Base-by-base conservation (phyloP, 2,329 filamentous ascomycete genomes). In the Cytospora chrysosperma region DNA sequence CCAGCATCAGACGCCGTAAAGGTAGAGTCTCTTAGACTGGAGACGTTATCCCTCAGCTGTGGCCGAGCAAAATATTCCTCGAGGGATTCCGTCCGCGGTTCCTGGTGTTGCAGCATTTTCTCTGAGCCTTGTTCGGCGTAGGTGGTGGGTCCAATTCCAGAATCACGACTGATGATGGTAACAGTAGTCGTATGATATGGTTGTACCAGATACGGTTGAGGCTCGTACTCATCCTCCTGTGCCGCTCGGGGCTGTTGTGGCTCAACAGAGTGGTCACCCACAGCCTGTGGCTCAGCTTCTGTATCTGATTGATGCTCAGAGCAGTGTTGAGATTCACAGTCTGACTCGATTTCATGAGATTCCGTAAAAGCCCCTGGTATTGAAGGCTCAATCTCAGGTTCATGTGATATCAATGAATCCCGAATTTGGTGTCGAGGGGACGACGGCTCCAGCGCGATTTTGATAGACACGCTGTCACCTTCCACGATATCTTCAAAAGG, bases 141-240 rank as follows among this genome's bases (percentile, higher is more conserved):
- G 17, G 62, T 63, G 4, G 61, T 53, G 55, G 72, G 69, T 59
- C 64, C 69, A 55, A 78, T 77, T 56, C 78, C 77, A 54, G 75
- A 75, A 59, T 79, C 78, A 54, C 78, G 79, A 10, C 80, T 78
- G 34, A 85, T 70, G 50, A 84, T 80, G 6, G 80, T 81, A 58
- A 84, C 79, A 21, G 79, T 81, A 12, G 81, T 81, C 66, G 79
- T 76, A 56, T 78, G 73, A n/a, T 76, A 70, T 19, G 74, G 69
- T 27, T 76, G 72, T 17, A 69, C 62, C 21, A 65, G 70, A 62
- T 75, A 77, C 12, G 79, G 77, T 55, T 73, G 72, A n/a, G 75
- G 74, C 63, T 81, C 76, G 53, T 79, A 79, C 37, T 74, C 72
- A 49, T 67, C 21, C 43, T 62, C 52, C 43, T 37, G 43, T 65